Percentiles rank a stretch among this genome's conserved stretches.
These are phyloP conservation scores for Beauveria pseudobassiana DNA, from an alignment of 2,329 filamentous ascomycete species.

Conservation along the genomic window DNA sequence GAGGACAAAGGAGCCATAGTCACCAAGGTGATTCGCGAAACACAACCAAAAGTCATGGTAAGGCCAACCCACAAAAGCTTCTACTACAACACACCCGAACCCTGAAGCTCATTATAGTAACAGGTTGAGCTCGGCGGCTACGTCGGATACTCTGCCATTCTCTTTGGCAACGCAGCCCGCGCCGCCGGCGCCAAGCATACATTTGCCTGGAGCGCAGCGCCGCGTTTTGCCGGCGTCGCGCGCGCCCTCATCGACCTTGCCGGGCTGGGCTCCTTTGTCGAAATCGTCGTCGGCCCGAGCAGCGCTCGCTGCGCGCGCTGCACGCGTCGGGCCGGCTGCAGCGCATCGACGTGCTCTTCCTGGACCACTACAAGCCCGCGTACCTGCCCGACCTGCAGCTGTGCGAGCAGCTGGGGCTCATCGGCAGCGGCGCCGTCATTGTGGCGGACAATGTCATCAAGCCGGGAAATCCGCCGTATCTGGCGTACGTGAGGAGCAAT, in stretches of 20 bases:
- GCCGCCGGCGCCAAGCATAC: constrained; percentile 58
- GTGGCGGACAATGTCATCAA: constrained; percentile 65
- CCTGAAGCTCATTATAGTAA: no score
- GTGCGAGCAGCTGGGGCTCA: constrained; percentile 61
- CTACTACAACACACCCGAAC: background rate
- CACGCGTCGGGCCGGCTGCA: constrained; percentile 43
- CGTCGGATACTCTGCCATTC: constrained; percentile 71
- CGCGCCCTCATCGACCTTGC: constrained; percentile 64
- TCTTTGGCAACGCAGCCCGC: constrained; percentile 62
- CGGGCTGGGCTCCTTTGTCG: constrained; percentile 62
- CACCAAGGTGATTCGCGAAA: constrained; percentile 56
- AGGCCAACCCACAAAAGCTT: background rate
- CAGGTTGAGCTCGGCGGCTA: constrained; percentile 71
- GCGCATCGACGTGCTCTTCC: constrained; percentile 64
- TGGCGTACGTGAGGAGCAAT: constrained; percentile 61
- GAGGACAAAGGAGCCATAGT: constrained; percentile 67
- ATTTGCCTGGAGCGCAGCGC: constrained; percentile 67
- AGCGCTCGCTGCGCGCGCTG: constrained; percentile 56
- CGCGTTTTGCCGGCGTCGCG: constrained; percentile 67
- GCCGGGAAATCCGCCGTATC: constrained; percentile 63
- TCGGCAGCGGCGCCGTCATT: constrained; percentile 54
- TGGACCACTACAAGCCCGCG: constrained; percentile 74
- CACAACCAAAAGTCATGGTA: constrained; percentile 60
- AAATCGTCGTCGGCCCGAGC: constrained; percentile 62
- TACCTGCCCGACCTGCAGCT: constrained; percentile 71